Evolutionary conservation across 495 filamentous ascomycete species (phyloP), one percentile per base, ranked within the genome.

Genomic region (Hyaloscypha bicolor): DNA sequence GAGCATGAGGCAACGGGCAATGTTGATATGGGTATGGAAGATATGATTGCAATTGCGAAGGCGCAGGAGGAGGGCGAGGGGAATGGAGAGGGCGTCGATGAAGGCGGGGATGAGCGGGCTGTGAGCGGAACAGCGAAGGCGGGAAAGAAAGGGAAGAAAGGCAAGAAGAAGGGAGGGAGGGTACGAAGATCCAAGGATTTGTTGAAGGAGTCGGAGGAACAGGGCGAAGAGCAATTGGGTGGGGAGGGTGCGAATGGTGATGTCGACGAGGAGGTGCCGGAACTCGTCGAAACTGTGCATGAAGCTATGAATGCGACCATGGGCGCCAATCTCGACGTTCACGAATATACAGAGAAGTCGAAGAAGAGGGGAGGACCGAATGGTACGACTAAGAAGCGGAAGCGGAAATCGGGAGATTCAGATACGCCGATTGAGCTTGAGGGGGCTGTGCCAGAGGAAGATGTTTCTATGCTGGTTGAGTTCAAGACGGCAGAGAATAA

Each of bases 121-220:
- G 53, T n/a, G 33, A 42, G 4, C 25, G 19, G 33, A 62, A 42
- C 51, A 12, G 25, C 5, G 51, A 56, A 25, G 51, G 22, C 55
- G 52, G n/a, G 21, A 19, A 56, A 51, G 42, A 52, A 45, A 12
- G n/a, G 19, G 35, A 51, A 60, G 63, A 35, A 60, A 32, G 21
- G 6, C 8, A 31, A 32, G 25, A 59, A 60, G 33, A 52, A 58
- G 22, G 33, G 31, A 30, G 4, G 42, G 3, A 52, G 52, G 55
- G n/a, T 4, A 22, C 32, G 30, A 11, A 60, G 51, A 22, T 45
- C 29, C 4, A 8, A 52, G 37, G 19, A 57, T 16, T 22, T 55
- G 55, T 30, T 29, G 1, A 21, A 29, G 6, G 21, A 12, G 22
- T 8, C 30, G 30, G 5, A 60, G 29, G 12, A 60, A 6, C 9